Evolutionary conservation across 495 filamentous ascomycete species (phyloP).

Genomic region (Penicillium ucsense): DNA sequence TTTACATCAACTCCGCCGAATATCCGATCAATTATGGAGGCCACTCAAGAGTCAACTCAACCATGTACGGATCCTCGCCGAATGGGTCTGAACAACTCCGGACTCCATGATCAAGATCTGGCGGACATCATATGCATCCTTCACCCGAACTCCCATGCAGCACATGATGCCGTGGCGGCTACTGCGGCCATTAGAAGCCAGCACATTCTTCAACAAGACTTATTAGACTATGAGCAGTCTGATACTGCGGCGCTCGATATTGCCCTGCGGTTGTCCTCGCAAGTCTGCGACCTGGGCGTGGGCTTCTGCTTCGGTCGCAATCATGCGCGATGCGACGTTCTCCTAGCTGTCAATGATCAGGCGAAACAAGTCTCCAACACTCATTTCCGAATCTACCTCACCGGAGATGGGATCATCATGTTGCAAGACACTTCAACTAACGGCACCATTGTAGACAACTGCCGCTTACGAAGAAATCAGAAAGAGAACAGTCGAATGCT

Average conservation of each 20-base stretch:
- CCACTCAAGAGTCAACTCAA: slow-evolving; percentile 68
- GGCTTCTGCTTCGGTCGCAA: slow-evolving; percentile 88
- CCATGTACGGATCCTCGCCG: slow-evolving; percentile 70
- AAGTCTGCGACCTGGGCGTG: slow-evolving; percentile 47
- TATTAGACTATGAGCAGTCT: slow-evolving; percentile 25
- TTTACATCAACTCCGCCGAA: slow-evolving; percentile 2
- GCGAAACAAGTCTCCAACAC: slow-evolving; percentile 67
- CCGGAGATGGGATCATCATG: slow-evolving; percentile 71
- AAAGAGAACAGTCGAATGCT: slow-evolving; percentile 52
- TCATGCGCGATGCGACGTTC: slow-evolving; percentile 57
- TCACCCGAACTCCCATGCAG: slow-evolving; percentile 63
- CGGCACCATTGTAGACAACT: slow-evolving; percentile 74
- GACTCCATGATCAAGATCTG: slow-evolving; percentile 68
- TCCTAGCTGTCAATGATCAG: slow-evolving; percentile 44
- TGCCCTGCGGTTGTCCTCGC: slow-evolving; percentile 67
- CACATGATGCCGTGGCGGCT: slow-evolving; percentile 54
- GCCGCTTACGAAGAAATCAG: slow-evolving; percentile 44
- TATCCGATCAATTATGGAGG: slow-evolving; percentile 24
- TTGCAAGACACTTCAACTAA: slow-evolving; percentile 87
- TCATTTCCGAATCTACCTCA: slow-evolving; percentile 88
- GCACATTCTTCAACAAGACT: slow-evolving; percentile 47
- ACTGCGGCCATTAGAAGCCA: slow-evolving; percentile 34
- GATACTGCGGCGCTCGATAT: slow-evolving; percentile 53
- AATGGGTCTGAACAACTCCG: slow-evolving; percentile 64
- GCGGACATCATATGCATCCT: slow-evolving; percentile 85